A percentile compares a stretch with the other conserved stretches of the same genome.
These are phyloP conservation scores for Diaporthe velutina DNA, from an alignment of 2,329 filamentous ascomycete species.

Conservation along the genomic window DNA sequence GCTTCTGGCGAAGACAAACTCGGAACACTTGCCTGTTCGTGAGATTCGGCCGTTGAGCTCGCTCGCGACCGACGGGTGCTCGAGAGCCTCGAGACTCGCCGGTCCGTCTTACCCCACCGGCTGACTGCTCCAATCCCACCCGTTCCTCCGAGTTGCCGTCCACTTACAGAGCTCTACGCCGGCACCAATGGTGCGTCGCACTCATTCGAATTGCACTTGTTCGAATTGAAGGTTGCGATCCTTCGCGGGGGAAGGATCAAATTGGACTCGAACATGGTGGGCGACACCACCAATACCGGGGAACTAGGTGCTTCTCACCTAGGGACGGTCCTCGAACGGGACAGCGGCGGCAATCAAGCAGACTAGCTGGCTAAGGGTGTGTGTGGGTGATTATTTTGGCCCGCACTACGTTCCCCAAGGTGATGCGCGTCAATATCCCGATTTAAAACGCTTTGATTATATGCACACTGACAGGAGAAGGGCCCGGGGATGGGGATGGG, in stretches of 20 bases:
- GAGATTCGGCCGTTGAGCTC: not conserved
- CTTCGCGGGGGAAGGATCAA: slow-evolving; percentile 20
- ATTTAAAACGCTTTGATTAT: not conserved
- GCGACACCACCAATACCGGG: slow-evolving; percentile 6
- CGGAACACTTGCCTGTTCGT: not conserved
- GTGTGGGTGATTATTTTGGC: not conserved
- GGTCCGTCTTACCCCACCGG: slow-evolving; percentile 21
- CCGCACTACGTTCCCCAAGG: not conserved
- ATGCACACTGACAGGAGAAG: slow-evolving; percentile 12
- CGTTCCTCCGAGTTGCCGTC: slow-evolving; percentile 10
- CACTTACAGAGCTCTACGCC: slow-evolving; percentile 9
- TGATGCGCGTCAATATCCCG: not conserved
- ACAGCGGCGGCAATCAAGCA: not conserved
- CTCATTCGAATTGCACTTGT: too few species aligned
- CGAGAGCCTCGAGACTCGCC: not conserved
- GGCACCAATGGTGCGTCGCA: slow-evolving; percentile 2
- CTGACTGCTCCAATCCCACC: not conserved
- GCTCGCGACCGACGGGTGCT: slow-evolving; percentile 13
- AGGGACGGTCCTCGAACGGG: slow-evolving; percentile 15
- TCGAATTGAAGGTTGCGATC: slow-evolving; percentile 22
- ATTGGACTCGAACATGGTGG: slow-evolving; percentile 17
- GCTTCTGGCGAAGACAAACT: not conserved
- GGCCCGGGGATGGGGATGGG: not conserved
- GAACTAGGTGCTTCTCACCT: not conserved
- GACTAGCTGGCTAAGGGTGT: not conserved